Percentiles rank a stretch among this genome's conserved stretches.
These are phyloP conservation scores for Nephelium lappaceum DNA, from an alignment of 345 rosid genomes.

Conservation along the genomic window DNA sequence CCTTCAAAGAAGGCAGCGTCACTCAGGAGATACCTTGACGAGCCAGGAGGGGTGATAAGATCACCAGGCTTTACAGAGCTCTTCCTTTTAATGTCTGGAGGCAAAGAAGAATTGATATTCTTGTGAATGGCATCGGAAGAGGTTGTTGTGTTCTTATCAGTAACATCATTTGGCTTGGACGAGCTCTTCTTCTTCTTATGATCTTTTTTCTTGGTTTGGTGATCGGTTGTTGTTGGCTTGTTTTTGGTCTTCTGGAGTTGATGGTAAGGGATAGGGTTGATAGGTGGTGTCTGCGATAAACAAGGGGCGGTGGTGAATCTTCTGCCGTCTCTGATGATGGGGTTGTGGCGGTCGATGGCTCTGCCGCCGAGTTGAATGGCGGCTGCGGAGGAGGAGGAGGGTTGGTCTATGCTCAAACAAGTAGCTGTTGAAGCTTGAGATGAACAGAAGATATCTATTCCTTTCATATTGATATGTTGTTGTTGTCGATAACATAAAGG, in stretches of 20 bases:
- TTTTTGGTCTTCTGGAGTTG: conserved; percentile 43
- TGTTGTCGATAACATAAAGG: conserved; percentile 18
- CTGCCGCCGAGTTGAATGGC: conserved; percentile 48
- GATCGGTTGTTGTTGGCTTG: conserved; percentile 10
- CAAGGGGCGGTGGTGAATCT: conserved; percentile 50
- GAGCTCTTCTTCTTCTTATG: conserved; percentile 45
- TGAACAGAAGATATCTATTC: conserved; percentile 68
- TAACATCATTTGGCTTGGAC: conserved; percentile 15
- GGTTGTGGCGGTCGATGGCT: conserved; percentile 87
- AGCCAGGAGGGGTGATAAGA: conserved; percentile 65
- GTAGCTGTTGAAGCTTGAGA: conserved; percentile 86
- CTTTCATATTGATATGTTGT: conserved; percentile 35
- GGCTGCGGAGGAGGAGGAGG: conserved; percentile 37
- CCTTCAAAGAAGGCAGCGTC: conserved; percentile 44
- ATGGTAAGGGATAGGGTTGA: conserved; percentile 45
- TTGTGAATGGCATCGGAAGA: not conserved
- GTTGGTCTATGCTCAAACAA: conserved; percentile 62
- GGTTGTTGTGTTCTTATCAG: not conserved
- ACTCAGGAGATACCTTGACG: conserved; percentile 70
- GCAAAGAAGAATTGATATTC: not conserved
- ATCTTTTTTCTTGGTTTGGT: conserved; percentile 26
- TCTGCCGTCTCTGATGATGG: conserved; percentile 71
- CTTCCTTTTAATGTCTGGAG: conserved; percentile 26
- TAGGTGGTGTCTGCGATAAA: conserved; percentile 44
- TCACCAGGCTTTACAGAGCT: conserved; percentile 43